phyloP scores from a whole-genome alignment of 2,329 filamentous ascomycete genomes.

The Emergomyces pasteurianus region DNA sequence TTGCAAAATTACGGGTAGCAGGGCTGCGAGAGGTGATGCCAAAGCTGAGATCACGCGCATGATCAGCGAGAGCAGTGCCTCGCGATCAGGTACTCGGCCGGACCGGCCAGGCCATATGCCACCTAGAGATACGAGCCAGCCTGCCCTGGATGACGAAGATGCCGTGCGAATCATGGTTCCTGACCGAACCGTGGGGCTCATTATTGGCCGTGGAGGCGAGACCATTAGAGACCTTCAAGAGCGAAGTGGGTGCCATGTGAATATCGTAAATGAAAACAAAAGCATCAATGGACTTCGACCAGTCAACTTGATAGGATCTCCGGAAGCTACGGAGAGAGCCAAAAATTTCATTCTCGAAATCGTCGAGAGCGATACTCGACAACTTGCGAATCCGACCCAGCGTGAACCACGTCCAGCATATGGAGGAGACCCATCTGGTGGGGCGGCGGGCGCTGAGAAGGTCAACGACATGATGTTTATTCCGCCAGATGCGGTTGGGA shows the following conservation, averaged over 20 bases:
- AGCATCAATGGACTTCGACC: constrained; percentile 81
- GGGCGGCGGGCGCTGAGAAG: constrained; percentile 36
- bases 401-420: constrained; percentile 12
- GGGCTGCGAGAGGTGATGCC: constrained; percentile 60
- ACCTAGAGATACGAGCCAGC: constrained; percentile 11
- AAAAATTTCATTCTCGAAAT: constrained; percentile 89
- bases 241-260: constrained; percentile 85
- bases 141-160: constrained; percentile 63
- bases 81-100: constrained; percentile 6
- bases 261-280: constrained; percentile 88
- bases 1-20: constrained; percentile 72
- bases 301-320: constrained; percentile 77
- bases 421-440: constrained; percentile 17
- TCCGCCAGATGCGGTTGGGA: constrained; percentile 81
- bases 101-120: neutral
- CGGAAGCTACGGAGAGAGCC: constrained; percentile 60
- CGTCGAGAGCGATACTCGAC: constrained; percentile 69
- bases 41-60: constrained; percentile 76
- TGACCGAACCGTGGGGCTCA: constrained; percentile 81
- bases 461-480: constrained; percentile 74
- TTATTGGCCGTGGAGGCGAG: constrained; percentile 87
- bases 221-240: constrained; percentile 89
- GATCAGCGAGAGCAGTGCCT: constrained; percentile 70
- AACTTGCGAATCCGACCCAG: constrained; percentile 5
- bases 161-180: constrained; percentile 90